A percentile compares a stretch with the other conserved stretches of the same genome.
Conservation (phyloP, 2,329 filamentous ascomycete genomes). For the Microascus cirrosus region DNA sequence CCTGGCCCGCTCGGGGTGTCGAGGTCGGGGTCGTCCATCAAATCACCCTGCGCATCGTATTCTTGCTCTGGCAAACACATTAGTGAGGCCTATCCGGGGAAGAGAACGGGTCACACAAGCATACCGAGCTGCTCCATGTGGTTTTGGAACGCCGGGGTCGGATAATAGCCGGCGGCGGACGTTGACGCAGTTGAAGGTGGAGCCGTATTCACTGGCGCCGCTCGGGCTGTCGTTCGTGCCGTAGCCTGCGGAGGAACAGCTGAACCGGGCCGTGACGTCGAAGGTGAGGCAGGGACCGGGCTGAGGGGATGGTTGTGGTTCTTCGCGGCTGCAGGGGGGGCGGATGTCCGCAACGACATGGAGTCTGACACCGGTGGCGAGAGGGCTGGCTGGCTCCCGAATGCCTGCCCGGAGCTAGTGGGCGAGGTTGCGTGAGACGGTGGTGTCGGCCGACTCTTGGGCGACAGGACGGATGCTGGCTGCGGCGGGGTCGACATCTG, state of each 20-base stretch:
- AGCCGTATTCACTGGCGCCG: conserved; percentile 9
- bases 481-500: conserved; percentile 33
- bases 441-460: conserved; percentile 71
- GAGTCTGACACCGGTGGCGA: conserved; percentile 38
- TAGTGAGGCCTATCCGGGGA: conserved; percentile 15
- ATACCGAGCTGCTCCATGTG: conserved; percentile 95
- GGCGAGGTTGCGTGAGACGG: conserved; percentile 61
- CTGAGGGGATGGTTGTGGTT: conserved; percentile 3
- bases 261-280: neutral
- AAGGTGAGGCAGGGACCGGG: neutral
- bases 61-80: conserved; percentile 76
- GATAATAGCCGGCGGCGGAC: conserved; percentile 49
- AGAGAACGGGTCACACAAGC: conserved; percentile 27
- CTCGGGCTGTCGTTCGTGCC: neutral
- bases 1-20: conserved; percentile 55
- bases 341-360: conserved; percentile 29
- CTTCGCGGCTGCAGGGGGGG: conserved; percentile 7
- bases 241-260: neutral
- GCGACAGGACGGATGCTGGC: conserved; percentile 44
- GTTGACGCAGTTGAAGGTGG: conserved; percentile 19
- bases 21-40: conserved; percentile 73
- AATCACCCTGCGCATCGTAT: conserved; percentile 82
- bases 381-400: conserved; percentile 24
- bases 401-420: conserved; percentile 32
- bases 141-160: conserved; percentile 73